A percentile compares a stretch with the other conserved stretches of the same genome.
Conservation (phyloP, 305 asterid species). For the Plantago coronopus region DNA sequence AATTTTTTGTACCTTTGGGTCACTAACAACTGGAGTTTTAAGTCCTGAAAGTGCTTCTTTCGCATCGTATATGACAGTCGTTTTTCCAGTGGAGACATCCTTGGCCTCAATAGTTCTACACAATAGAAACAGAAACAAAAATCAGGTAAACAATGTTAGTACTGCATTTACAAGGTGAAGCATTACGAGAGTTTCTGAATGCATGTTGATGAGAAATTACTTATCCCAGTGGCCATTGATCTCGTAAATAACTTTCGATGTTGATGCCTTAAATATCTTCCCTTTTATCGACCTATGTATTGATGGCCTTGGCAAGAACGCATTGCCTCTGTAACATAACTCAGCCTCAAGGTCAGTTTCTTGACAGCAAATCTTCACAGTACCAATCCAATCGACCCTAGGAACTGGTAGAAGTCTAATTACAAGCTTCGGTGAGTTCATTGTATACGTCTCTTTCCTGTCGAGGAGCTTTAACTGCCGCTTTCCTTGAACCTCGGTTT, state of each 20-base stretch:
- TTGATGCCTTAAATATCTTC: conserved; percentile 43
- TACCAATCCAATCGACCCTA: conserved; percentile 79
- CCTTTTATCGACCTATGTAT: conserved; percentile 58
- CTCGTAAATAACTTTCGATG: conserved; percentile 44
- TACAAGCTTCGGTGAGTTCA: conserved; percentile 72
- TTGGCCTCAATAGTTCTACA: conserved; percentile 47
- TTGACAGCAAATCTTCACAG: conserved; percentile 46
- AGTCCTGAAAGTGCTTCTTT: conserved; percentile 48
- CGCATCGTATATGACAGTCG: conserved; percentile 51
- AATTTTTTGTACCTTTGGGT: conserved; percentile 35
- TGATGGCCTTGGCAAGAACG: conserved; percentile 44
- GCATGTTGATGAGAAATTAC: conserved; percentile 25
- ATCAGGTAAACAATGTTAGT: neutral
- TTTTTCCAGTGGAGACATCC: conserved; percentile 49
- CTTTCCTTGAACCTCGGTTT: conserved; percentile 63
- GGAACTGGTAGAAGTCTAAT: conserved; percentile 60
- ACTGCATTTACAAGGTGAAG: no score
- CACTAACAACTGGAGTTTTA: conserved; percentile 56
- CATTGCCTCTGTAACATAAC: conserved; percentile 46
- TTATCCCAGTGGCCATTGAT: conserved; percentile 86
- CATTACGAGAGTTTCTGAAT: no score
- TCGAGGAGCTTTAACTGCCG: conserved; percentile 49
- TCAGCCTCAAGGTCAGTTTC: conserved; percentile 75
- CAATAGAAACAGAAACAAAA: neutral
- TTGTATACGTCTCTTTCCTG: conserved; percentile 55